These are phyloP conservation scores for Saturnispora gosingensis DNA, from an alignment of 805 yeast genomes.

Conservation along the genomic window DNA sequence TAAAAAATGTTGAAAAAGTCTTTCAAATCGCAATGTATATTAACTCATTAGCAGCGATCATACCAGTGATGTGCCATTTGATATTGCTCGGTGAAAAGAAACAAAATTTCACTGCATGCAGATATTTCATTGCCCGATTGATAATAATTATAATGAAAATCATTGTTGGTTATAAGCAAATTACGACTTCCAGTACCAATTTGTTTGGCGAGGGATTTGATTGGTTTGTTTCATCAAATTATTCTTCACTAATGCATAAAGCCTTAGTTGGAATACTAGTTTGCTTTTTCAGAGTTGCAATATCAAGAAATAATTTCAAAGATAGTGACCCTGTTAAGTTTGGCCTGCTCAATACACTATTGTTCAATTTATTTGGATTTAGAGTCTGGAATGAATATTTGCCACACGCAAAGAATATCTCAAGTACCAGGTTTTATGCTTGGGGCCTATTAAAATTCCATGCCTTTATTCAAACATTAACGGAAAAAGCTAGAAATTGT, in stretches of 20 bases:
- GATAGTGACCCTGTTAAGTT: neutral
- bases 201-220: constrained; percentile 31
- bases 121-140: constrained; percentile 31
- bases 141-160: constrained; percentile 26
- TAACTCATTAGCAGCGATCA: constrained; percentile 27
- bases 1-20: constrained; percentile 18
- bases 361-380: constrained; percentile 4
- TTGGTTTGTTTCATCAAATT: constrained; percentile 29
- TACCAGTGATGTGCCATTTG: constrained; percentile 35
- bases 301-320: constrained; percentile 19
- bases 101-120: constrained; percentile 21
- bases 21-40: constrained; percentile 16
- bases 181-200: constrained; percentile 24
- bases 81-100: constrained; percentile 29
- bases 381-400: constrained; percentile 4
- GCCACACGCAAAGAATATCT: constrained; percentile 22
- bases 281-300: constrained; percentile 24
- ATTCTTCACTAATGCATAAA: constrained; percentile 32
- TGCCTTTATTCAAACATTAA: constrained; percentile 17
- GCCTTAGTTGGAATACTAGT: constrained; percentile 17
- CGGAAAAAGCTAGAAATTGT: neutral
- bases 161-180: constrained; percentile 28
- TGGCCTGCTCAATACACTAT: constrained; percentile 2
- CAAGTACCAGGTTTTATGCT: constrained; percentile 53
- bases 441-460: constrained; percentile 58